Base-by-base conservation (phyloP, 2,329 filamentous ascomycete species). In the Ceratocystis variospora region DNA sequence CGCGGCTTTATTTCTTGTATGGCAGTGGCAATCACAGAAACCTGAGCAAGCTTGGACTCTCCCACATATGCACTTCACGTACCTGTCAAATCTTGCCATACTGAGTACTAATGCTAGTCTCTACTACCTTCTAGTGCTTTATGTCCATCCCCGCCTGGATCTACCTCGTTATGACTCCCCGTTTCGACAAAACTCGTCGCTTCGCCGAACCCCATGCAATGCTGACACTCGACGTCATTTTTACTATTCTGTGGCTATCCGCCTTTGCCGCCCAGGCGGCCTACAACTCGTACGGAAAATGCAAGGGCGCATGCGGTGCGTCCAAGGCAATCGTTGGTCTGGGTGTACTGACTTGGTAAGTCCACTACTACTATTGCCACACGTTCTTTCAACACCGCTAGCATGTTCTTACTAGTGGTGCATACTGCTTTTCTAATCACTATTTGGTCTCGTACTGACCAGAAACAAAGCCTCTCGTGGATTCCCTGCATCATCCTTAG, bases 201-300 rank as follows among this genome's bases (percentile, higher is more conserved):
- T 78, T 85, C 64, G 85, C 85, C 63, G 77, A 87, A 67, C 83
- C 85, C 2, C 81, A 84, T 70, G 84, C 79, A 68, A 84, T 88
- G 79, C 75, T 83, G 28, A 76, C 74, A 7, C 76, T 87, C 41
- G 85, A 88, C 71, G 74, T 74, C n/a, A 48, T 84, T 67, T 86
- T 80, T 72, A 76, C 77, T 71, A 73, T 88, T 70, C 75, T 87
- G 69, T 88, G 85, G 85, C 77, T 88, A 55, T 85, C 85, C 2
- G 85, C 81, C 19, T 88, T 87, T 72, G 81, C 85, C 37, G 80
- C 83, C 19, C 83, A 87, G 72, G 85, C 86, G 1, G 79, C 82
- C 7, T 87, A 83, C 75, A 87, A 87, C 75, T 77, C 79, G 2
- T 77, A 78, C 25, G 78, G 78, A 68, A 75, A 78, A 33, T 87